These are phyloP conservation scores for Ophiocytium majus DNA, from an alignment of 352 stramenopile species.

Conservation along the genomic window DNA sequence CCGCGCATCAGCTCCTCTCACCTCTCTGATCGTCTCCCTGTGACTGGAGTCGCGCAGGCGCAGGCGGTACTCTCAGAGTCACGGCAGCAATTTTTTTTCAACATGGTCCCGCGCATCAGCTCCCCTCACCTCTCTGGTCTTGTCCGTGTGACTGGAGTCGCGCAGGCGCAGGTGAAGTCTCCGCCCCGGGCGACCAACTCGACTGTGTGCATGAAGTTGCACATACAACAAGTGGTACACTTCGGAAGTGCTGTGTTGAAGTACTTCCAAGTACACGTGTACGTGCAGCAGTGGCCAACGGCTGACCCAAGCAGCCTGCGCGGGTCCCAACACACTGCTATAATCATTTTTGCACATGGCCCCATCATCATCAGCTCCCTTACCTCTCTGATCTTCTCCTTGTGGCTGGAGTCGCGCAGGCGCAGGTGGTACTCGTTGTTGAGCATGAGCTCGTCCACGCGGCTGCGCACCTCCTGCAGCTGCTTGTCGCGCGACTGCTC, in stretches of 20 bases:
- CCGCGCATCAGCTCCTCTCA: neutral
- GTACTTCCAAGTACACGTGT: no score
- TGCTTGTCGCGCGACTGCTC: slow-evolving; percentile 78
- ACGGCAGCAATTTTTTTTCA: neutral
- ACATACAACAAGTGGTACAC: neutral
- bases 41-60: slow-evolving; percentile 68
- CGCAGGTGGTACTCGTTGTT: slow-evolving; percentile 72
- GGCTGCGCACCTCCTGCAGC: slow-evolving; percentile 82
- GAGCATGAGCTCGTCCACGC: slow-evolving; percentile 83
- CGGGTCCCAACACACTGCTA: neutral
- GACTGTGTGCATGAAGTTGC: no score
- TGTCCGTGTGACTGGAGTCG: slow-evolving; percentile 68
- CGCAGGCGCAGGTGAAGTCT: slow-evolving; percentile 69
- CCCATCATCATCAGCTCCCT: neutral
- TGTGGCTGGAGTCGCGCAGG: slow-evolving; percentile 69
- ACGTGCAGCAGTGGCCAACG: no score
- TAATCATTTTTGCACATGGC: neutral
- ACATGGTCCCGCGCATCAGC: neutral
- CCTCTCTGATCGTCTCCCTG: slow-evolving; percentile 61
- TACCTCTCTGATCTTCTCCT: slow-evolving; percentile 60
- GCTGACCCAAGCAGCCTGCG: neutral
- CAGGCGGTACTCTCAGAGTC: slow-evolving; percentile 72
- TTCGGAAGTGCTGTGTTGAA: no score
- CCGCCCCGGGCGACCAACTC: no score
- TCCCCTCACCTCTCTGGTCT: slow-evolving; percentile 45